These are phyloP conservation scores for Corymbia calophylla DNA, from an alignment of 441 rosid species.

Conservation along the genomic window DNA sequence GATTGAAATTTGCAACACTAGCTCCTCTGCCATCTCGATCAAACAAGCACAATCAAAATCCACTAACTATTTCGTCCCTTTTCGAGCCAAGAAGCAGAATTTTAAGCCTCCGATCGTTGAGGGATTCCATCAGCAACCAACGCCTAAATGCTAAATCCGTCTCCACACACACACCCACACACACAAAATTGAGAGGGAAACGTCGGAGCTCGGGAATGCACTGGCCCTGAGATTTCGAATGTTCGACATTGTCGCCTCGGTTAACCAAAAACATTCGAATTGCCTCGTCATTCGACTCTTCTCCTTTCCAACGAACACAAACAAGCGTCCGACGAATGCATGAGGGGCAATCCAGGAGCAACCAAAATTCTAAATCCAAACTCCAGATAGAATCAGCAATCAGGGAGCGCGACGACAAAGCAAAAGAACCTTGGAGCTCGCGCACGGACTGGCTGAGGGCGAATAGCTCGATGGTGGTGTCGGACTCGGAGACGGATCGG, in stretches of 20 bases:
- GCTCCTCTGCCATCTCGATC: not conserved
- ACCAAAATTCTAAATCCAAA: not conserved
- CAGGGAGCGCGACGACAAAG: not conserved
- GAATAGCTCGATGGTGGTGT: constrained; percentile 59
- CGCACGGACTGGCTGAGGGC: constrained; percentile 62
- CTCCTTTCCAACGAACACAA: not conserved
- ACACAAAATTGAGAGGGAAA: not conserved
- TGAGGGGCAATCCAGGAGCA: not conserved
- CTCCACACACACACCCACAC: not conserved
- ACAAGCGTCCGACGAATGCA: too few species aligned
- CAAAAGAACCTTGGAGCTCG: constrained; percentile 66
- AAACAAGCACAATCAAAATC: not conserved
- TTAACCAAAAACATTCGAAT: not conserved
- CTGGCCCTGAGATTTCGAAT: not conserved
- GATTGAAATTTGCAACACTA: not conserved
- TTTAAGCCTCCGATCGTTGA: not conserved
- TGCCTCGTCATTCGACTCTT: not conserved
- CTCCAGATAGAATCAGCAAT: not conserved
- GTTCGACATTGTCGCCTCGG: not conserved
- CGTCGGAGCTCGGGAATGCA: not conserved
- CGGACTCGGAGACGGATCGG: constrained; percentile 65
- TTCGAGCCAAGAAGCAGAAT: not conserved
- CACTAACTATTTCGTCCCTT: not conserved
- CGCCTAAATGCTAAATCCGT: not conserved
- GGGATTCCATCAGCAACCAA: not conserved